These are phyloP conservation scores for Magnaporthiopsis rhizophila DNA, from an alignment of 2,329 filamentous ascomycete genomes.

Conservation along the genomic window DNA sequence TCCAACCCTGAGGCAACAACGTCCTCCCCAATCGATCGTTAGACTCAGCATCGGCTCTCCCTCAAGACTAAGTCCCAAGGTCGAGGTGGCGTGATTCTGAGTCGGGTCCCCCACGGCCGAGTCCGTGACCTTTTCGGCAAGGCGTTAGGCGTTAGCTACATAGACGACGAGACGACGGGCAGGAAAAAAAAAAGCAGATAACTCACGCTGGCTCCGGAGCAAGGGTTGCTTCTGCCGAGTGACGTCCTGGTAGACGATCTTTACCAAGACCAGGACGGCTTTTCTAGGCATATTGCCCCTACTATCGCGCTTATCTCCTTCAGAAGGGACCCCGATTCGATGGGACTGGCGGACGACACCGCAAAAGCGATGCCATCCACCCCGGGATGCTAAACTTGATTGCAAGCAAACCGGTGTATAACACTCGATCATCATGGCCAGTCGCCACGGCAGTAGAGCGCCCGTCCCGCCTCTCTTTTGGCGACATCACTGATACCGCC, in stretches of 20 bases:
- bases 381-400: slow-evolving; percentile 2
- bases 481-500: too few relatives aligned
- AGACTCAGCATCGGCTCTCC: slow-evolving; percentile 7
- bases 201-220: slow-evolving; percentile 11
- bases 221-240: slow-evolving; percentile 10
- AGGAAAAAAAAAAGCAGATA: background rate
- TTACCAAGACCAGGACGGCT: background rate
- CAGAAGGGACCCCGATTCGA: slow-evolving; percentile 11
- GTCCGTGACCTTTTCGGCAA: slow-evolving; percentile 9
- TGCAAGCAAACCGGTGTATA: slow-evolving; percentile 7
- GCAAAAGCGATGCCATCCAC: background rate
- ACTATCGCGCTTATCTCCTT: slow-evolving; percentile 13
- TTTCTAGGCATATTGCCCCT: slow-evolving; percentile 9
- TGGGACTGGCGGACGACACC: slow-evolving; percentile 6
- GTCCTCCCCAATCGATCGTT: slow-evolving; percentile 7
- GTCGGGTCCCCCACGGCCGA: slow-evolving; percentile 10
- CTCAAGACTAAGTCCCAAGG: background rate
- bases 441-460: slow-evolving; percentile 6
- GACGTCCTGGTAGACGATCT: background rate
- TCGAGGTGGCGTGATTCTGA: slow-evolving; percentile 5
- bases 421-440: slow-evolving; percentile 5
- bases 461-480: background rate
- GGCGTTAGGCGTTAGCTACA: background rate
- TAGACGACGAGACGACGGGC: background rate
- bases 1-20: slow-evolving; percentile 8